Base-by-base conservation (phyloP, 179 eudicot species). In the Gypsophila paniculata region DNA sequence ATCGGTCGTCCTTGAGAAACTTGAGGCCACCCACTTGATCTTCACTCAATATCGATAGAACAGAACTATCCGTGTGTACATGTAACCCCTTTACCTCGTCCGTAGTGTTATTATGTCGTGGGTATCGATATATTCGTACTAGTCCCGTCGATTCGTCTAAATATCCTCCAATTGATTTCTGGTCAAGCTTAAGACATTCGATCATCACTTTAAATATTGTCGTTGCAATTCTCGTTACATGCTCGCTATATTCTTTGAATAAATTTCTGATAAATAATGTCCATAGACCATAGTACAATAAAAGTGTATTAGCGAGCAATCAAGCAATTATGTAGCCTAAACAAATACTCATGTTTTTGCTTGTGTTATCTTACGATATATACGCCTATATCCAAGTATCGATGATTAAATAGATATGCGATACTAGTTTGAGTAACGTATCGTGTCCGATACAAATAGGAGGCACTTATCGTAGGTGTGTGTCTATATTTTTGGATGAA, bases 11-110 rank as follows among this genome's bases (percentile, higher is more conserved):
- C 65, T 83, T 91, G 60, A 60, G 70, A 57, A 86, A 69, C 63
- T 89, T 85, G 3, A 91, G 84, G 26, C 97, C 97, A 61, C 84
- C 87, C 19, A 86, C 89, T 39, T 85, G 77, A 72, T 90, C 85
- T 74, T 89, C 91, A 64, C 69, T 75, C 19, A 91, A 44, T 21
- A 91, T 80, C 4, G 97, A 81, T 11, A 91, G 67, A 21, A 88
- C 81, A 0, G 97, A 85, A 79, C 97, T 91, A 58, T 91, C 96
- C 0, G 97, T 91, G 81, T 91, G 97, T 13, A 46, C 82, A n/a
- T 82, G 81, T 69, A 91, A 78, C 57, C 97, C 97, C 70, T 80
- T 82, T 9, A 76, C 77, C 46, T 76, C 74, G 2, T 81, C 65
- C 3, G 8, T 11, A 1, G 14, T 32, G 0, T 36, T 60, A 54